These are phyloP conservation scores for Vanderwaltozyma verrucispora DNA, from an alignment of 805 yeast species.

Conservation along the genomic window DNA sequence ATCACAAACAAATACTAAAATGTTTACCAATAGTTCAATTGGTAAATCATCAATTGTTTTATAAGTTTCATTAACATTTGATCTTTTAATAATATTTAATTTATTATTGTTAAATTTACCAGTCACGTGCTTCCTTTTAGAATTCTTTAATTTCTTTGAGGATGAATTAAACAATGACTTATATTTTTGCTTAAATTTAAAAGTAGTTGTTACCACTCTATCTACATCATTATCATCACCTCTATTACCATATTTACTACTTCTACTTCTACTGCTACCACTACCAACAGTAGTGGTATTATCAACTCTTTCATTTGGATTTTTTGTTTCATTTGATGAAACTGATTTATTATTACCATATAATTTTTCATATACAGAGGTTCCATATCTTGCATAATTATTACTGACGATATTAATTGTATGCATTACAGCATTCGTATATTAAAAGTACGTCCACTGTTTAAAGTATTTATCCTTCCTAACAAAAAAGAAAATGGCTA, in stretches of 20 bases:
- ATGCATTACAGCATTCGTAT: no score
- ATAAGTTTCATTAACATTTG: not conserved
- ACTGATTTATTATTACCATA: constrained; percentile 4
- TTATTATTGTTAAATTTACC: no score
- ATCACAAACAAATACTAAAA: constrained; percentile 12
- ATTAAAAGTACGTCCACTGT: no score
- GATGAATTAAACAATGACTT: constrained; percentile 17
- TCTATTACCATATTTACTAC: not conserved
- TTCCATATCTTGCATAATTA: constrained; percentile 32
- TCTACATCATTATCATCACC: constrained; percentile 5
- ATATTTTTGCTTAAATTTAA: constrained; percentile 17
- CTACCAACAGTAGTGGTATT: not conserved
- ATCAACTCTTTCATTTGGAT: not conserved
- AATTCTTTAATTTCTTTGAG: constrained; percentile 23
- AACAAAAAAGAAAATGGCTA: no score
- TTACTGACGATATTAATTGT: constrained; percentile 27
- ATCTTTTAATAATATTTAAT: not conserved
- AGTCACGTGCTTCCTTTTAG: constrained; percentile 1
- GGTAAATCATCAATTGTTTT: constrained; percentile 23
- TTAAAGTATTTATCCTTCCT: no score
- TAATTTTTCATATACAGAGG: constrained; percentile 24
- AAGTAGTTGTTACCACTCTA: constrained; percentile 6
- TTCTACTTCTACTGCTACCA: not conserved
- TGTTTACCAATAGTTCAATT: constrained; percentile 22
- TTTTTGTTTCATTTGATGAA: not conserved